Evolutionary conservation across 2,329 filamentous ascomycete species (phyloP).

Genomic region (Stylonectria norvegica): DNA sequence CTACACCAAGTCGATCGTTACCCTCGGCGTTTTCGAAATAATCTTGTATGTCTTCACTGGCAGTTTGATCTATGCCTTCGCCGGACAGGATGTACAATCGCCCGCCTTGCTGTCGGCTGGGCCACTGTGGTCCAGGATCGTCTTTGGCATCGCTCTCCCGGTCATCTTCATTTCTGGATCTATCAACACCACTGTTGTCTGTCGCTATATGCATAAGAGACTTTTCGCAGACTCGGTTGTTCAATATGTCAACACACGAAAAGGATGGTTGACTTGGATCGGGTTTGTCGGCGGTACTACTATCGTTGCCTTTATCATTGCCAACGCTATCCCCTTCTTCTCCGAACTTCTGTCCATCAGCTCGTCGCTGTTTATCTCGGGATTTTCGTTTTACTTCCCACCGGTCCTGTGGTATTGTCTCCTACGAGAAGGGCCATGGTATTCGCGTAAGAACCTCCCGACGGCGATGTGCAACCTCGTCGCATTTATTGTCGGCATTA

Average conservation of each 20-base stretch:
- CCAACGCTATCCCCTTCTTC: slow-evolving; percentile 59
- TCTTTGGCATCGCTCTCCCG: slow-evolving; percentile 62
- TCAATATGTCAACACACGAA: slow-evolving; percentile 38
- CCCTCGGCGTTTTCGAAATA: slow-evolving; percentile 56
- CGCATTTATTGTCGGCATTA: slow-evolving; percentile 6
- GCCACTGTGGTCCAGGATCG: slow-evolving; percentile 54
- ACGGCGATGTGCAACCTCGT: slow-evolving; percentile 1
- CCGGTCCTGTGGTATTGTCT: slow-evolving; percentile 39
- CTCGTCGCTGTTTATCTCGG: slow-evolving; percentile 45
- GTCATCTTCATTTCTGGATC: slow-evolving; percentile 43
- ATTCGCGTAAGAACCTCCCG: slow-evolving; percentile 6
- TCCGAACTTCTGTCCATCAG: slow-evolving; percentile 33
- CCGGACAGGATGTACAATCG: slow-evolving; percentile 54
- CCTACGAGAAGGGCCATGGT: slow-evolving; percentile 21
- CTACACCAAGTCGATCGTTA: slow-evolving; percentile 47
- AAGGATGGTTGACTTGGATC: slow-evolving; percentile 50
- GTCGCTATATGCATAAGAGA: slow-evolving; percentile 37
- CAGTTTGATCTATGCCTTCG: slow-evolving; percentile 63
- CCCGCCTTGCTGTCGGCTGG: slow-evolving; percentile 63
- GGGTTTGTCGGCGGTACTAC: slow-evolving; percentile 54
- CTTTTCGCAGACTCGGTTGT: slow-evolving; percentile 34
- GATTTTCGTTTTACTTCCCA: slow-evolving; percentile 35
- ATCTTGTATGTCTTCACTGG: slow-evolving; percentile 60
- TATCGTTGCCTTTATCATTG: slow-evolving; percentile 64
- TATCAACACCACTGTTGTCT: slow-evolving; percentile 49